Evolutionary conservation across 768 basidiomycete species (phyloP).

Genomic region (Suillus subaureus): DNA sequence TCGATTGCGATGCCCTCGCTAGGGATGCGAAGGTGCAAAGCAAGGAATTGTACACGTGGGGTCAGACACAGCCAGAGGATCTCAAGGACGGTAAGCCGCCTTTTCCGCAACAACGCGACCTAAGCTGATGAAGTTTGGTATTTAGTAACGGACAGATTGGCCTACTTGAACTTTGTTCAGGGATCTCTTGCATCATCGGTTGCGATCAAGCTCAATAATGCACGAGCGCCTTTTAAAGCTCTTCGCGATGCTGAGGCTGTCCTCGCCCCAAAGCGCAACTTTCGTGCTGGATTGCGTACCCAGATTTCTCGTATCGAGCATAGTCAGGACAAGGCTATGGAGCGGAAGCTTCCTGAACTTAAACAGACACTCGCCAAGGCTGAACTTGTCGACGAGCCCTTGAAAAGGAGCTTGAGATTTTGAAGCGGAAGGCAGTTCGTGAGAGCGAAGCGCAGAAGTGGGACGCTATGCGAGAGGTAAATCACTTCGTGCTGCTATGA

Average conservation of each 20-base stretch:
- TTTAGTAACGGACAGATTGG: conserved; percentile 77
- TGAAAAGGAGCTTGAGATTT: conserved; percentile 71
- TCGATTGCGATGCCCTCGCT: conserved; percentile 69
- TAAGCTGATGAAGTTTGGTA: conserved; percentile 4
- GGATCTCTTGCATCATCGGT: conserved; percentile 67
- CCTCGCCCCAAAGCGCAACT: conserved; percentile 61
- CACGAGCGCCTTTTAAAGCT: conserved; percentile 68
- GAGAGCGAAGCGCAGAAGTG: conserved; percentile 81
- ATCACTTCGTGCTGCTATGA: conserved; percentile 7
- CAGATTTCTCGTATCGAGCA: conserved; percentile 71
- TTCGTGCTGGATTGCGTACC: conserved; percentile 55
- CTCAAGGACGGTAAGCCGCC: conserved; percentile 68
- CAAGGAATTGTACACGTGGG: conserved; percentile 88
- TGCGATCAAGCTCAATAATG: conserved; percentile 60
- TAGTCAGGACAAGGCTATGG: conserved; percentile 62
- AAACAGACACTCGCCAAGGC: conserved; percentile 68
- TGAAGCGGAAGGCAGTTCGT: conserved; percentile 74
- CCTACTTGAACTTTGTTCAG: conserved; percentile 78
- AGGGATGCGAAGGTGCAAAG: conserved; percentile 72
- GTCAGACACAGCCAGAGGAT: conserved; percentile 70
- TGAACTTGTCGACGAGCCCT: conserved; percentile 61
- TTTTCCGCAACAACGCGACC: conserved; percentile 11
- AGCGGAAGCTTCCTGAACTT: conserved; percentile 70
- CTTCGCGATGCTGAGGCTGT: conserved; percentile 70
- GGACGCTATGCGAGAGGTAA: conserved; percentile 80